Base-by-base conservation (phyloP, 2,329 filamentous ascomycete genomes). In the Colletotrichum liaoningense region DNA sequence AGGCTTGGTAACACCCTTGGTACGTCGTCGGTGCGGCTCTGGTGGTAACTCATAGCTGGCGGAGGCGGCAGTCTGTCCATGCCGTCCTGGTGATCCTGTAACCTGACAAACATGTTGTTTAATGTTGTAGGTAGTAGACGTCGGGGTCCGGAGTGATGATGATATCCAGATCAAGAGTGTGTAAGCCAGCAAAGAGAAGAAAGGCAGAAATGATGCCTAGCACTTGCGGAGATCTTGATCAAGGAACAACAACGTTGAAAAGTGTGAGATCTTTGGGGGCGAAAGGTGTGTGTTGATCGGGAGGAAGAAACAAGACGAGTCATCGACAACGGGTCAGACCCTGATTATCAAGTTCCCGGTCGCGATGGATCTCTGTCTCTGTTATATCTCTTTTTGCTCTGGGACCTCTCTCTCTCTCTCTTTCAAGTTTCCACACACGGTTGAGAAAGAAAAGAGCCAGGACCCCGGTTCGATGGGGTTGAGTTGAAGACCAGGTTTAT, bases 321-420 rank as follows among this genome's bases (percentile, higher is more conserved):
- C 69, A 74, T 69, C 66, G 69, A 75, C 74, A 75, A 73, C 66
- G 72, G 74, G 66, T 67, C 74, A 75, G 69, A 75, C 74, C 74
- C 72, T 75, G 65, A 66, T 65, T 67, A 69, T 70, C 65, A 70
- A 69, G 46, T 59, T 26, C 35, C 26, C 71, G 66, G 69, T 63
- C 63, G 67, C 54, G 67, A 74, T 74, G 71, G 71, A 74, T 66
- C 73, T 68, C 28, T 75, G 65, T 74, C 71, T 73, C 64, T 74
- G 67, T 75, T 75, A 75, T 75, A 75, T 66, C 60, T 63, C 64
- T 67, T 75, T 70, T 73, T 64, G 33, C 38, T 56, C 63, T 57
- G 24, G 30, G 38, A 42, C 38, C 33, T 35, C 33, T 16, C 38
- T 46, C 46, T n/a, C 33, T 16, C 38, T 46, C 46, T n/a, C 52